A percentile compares a stretch with the other conserved stretches of the same genome.
Conservation (phyloP, 306 rosid genomes). For the Malus orientalis region DNA sequence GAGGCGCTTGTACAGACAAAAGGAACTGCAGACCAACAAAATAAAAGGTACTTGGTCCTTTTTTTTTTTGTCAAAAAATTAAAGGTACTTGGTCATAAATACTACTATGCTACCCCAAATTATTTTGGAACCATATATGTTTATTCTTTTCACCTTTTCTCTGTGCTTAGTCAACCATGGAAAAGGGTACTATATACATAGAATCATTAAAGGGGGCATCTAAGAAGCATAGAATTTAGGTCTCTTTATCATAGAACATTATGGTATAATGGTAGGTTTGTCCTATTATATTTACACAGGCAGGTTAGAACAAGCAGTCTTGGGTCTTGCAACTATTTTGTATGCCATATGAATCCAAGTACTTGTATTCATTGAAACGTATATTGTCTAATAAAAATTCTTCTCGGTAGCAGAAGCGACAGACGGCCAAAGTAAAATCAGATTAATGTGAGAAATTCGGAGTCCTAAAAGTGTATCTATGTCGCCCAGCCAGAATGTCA, state of each 20-base stretch:
- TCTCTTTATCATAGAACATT: background rate
- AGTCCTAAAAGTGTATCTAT: background rate
- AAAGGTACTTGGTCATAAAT: background rate
- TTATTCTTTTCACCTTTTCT: background rate
- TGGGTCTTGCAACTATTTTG: background rate
- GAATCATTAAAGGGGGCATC: background rate
- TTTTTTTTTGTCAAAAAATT: background rate
- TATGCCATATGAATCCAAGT: background rate
- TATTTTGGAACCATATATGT: background rate
- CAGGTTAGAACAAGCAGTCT: background rate
- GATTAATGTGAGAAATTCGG: background rate
- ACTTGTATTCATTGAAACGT: background rate
- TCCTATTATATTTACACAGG: background rate
- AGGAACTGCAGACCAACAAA: background rate
- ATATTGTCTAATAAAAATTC: background rate
- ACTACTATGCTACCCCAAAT: background rate
- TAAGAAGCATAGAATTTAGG: background rate
- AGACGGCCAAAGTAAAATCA: background rate
- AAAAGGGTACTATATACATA: background rate
- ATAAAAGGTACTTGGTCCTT: background rate
- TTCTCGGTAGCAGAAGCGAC: background rate
- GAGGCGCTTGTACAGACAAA: background rate
- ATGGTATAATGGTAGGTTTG: background rate
- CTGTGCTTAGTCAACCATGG: background rate
- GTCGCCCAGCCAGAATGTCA: background rate